phyloP scores from a whole-genome alignment of 2,329 filamentous ascomycete genomes.

The Calonectria pseudoreteaudii region DNA sequence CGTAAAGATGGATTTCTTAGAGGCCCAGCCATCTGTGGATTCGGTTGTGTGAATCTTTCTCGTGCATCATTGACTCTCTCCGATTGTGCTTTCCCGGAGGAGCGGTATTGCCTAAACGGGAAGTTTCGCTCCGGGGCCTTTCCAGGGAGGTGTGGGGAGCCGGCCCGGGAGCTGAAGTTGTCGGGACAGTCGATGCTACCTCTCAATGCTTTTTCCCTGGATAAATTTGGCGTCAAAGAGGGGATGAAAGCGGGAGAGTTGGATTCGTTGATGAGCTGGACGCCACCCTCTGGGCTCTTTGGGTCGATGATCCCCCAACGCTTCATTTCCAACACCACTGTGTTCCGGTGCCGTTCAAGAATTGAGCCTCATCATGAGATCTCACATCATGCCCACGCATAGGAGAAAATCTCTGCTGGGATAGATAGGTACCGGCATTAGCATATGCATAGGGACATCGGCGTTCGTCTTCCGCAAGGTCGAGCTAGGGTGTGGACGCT shows the following conservation, averaged over 20 bases:
- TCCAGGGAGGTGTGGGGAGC: slow-evolving; percentile 19
- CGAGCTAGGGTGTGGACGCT: not conserved
- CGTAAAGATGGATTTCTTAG: not conserved
- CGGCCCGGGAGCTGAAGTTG: slow-evolving; percentile 18
- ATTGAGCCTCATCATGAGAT: not conserved
- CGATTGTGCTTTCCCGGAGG: not conserved
- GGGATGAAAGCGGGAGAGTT: not conserved
- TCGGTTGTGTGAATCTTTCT: not conserved
- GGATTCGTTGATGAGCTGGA: not conserved
- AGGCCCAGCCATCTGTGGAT: not conserved
- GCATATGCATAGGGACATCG: not conserved
- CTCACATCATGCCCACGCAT: not conserved
- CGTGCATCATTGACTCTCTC: not conserved
- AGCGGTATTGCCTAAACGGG: slow-evolving; percentile 18
- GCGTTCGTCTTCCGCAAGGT: slow-evolving; percentile 2
- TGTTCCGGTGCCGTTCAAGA: not conserved
- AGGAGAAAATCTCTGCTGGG: not conserved
- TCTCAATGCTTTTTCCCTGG: not conserved
- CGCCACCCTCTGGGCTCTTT: not conserved
- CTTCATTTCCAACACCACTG: not conserved
- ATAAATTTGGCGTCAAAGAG: not conserved
- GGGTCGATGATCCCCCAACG: not conserved
- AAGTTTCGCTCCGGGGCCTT: not conserved
- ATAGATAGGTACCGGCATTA: not conserved
- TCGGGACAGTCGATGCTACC: slow-evolving; percentile 5